These are phyloP conservation scores for Tetracladium setigerum DNA, from an alignment of 495 filamentous ascomycete genomes.

Conservation along the genomic window DNA sequence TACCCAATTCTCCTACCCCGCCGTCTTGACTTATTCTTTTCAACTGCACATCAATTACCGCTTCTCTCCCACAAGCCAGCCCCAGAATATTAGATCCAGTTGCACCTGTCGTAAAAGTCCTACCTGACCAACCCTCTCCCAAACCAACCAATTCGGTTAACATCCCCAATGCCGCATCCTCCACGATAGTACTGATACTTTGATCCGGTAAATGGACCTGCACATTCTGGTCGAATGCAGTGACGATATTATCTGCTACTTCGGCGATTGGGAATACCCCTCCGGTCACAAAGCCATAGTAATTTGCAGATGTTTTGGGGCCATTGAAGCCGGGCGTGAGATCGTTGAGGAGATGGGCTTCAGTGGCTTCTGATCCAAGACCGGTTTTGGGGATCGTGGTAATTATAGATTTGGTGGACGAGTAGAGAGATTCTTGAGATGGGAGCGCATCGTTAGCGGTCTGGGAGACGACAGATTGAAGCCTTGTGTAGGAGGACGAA, in stretches of 20 bases:
- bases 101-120: constrained; percentile 83
- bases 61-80: constrained; percentile 69
- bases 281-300: constrained; percentile 88
- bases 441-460: constrained; percentile 18
- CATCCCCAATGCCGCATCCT: constrained; percentile 61
- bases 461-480: constrained; percentile 8
- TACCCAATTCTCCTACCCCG: constrained; percentile 52
- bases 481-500: constrained; percentile 12
- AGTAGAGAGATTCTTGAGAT: constrained; percentile 1
- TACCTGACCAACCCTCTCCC: constrained; percentile 39
- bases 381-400: constrained; percentile 10
- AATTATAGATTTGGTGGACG: neutral
- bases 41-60: constrained; percentile 41
- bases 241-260: constrained; percentile 77
- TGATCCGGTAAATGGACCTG: constrained; percentile 74
- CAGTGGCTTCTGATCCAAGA: constrained; percentile 19
- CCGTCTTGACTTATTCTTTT: constrained; percentile 15
- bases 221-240: constrained; percentile 75
- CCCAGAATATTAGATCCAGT: constrained; percentile 82
- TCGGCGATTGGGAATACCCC: constrained; percentile 72
- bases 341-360: constrained; percentile 15
- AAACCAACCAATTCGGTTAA: constrained; percentile 60
- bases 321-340: constrained; percentile 20
- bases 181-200: constrained; percentile 65
- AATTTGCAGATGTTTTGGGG: constrained; percentile 30